A percentile compares a stretch with the other conserved stretches of the same genome.
Evolutionary conservation across 768 basidiomycete species (phyloP).

Genomic region (Leccinum subgranulosum): DNA sequence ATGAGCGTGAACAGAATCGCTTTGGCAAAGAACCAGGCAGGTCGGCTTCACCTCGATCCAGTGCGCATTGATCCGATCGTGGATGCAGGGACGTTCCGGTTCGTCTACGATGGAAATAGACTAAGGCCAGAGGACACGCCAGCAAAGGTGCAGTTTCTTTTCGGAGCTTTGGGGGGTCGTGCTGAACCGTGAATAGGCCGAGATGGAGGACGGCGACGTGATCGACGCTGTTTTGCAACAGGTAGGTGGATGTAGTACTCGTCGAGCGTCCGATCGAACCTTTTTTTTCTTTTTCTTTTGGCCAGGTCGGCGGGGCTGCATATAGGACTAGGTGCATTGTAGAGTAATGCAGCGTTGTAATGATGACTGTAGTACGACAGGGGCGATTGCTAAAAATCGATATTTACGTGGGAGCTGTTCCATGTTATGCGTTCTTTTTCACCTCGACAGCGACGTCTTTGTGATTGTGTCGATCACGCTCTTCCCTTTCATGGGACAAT

Average conservation of each 20-base stretch:
- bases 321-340: too few species aligned
- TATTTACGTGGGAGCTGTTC: too few species aligned
- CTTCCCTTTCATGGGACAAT: too few species aligned
- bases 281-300: too few species aligned
- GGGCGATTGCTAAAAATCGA: too few species aligned
- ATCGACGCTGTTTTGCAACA: constrained; percentile 61
- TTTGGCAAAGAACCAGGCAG: constrained; percentile 56
- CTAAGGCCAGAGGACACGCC: constrained; percentile 51
- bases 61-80: background rate
- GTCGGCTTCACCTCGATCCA: constrained; percentile 5
- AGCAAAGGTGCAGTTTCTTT: constrained; percentile 38
- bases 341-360: too few species aligned
- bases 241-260: constrained; percentile 31
- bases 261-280: too few species aligned
- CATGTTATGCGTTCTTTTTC: too few species aligned
- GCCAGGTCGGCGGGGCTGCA: too few species aligned
- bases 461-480: too few species aligned
- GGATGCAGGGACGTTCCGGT: constrained; percentile 57
- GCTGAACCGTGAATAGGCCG: constrained; percentile 34
- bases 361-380: too few species aligned
- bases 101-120: constrained; percentile 53
- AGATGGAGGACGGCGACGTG: constrained; percentile 61
- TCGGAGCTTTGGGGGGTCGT: background rate
- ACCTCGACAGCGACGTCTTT: too few species aligned
- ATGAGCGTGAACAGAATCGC: constrained; percentile 41